phyloP scores from a whole-genome alignment of 129 eudicot species.

The Gnaphalium uliginosum region DNA sequence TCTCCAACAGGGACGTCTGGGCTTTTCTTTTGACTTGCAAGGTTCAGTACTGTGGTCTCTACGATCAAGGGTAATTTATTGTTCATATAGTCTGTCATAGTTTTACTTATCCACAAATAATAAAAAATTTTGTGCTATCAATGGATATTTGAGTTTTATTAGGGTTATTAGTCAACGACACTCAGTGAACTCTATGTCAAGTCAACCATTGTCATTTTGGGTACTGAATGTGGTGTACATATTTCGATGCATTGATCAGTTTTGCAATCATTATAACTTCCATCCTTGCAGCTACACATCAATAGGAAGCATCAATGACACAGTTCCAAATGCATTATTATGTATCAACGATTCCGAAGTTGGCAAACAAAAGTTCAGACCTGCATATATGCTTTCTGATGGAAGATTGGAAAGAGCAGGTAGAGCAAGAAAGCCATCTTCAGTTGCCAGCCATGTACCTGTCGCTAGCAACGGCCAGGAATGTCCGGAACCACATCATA shows the following conservation, averaged over 20 bases:
- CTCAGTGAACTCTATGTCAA: slow-evolving; percentile 3
- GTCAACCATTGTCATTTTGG: neutral
- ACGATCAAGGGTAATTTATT: slow-evolving; percentile 77
- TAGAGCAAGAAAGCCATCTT: slow-evolving; percentile 55
- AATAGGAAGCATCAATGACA: slow-evolving; percentile 88
- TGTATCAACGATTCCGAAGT: slow-evolving; percentile 37
- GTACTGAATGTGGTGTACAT: neutral
- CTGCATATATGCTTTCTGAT: slow-evolving; percentile 84
- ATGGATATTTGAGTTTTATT: neutral
- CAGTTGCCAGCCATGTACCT: slow-evolving; percentile 6
- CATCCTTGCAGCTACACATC: slow-evolving; percentile 71
- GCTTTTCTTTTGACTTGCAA: slow-evolving; percentile 84
- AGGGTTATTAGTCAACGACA: slow-evolving; percentile 17
- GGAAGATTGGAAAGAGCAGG: slow-evolving; percentile 98
- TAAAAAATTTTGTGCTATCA: slow-evolving; percentile 75
- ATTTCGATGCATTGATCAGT: neutral
- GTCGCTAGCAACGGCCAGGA: slow-evolving; percentile 60
- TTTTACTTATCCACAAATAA: slow-evolving; percentile 52
- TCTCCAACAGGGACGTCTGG: slow-evolving; percentile 57
- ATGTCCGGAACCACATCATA: slow-evolving; percentile 32
- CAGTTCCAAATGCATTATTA: slow-evolving; percentile 82
- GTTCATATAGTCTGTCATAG: slow-evolving; percentile 23
- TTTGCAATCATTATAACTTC: neutral
- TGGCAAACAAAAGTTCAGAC: slow-evolving; percentile 57
- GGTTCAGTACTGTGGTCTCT: slow-evolving; percentile 82